Percentiles rank a stretch among this genome's conserved stretches.
Evolutionary conservation across 768 basidiomycete genomes (phyloP).

Genomic region (Kwoniella heveanensis): DNA sequence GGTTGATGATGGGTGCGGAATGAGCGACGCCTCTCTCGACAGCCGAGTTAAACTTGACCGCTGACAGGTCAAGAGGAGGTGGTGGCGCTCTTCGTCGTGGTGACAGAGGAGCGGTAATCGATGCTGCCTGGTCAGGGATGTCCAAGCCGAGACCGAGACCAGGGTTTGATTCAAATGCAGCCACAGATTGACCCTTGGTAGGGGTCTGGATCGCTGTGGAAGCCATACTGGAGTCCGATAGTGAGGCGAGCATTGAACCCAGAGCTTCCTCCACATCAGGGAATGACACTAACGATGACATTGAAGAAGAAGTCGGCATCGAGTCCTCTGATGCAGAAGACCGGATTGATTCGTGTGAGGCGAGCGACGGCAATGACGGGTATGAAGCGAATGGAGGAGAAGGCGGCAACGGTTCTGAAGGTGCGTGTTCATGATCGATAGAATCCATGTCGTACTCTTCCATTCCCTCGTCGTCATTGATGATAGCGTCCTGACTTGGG

Average conservation of each 20-base stretch:
- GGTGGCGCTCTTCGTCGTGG: conserved; percentile 21
- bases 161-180: background rate
- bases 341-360: conserved; percentile 24
- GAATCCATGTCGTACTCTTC: conserved; percentile 5
- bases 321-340: conserved; percentile 31
- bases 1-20: conserved; percentile 38
- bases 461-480: conserved; percentile 6
- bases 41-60: background rate
- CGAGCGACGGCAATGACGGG: conserved; percentile 44
- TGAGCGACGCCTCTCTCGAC: background rate
- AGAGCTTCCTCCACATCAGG: conserved; percentile 49
- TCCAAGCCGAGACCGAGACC: conserved; percentile 46
- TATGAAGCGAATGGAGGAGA: conserved; percentile 49
- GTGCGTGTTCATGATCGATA: conserved; percentile 16
- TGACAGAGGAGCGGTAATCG: conserved; percentile 39
- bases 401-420: conserved; percentile 31
- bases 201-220: conserved; percentile 12
- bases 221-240: conserved; percentile 34
- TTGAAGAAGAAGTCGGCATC: conserved; percentile 33
- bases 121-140: conserved; percentile 22
- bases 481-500: background rate
- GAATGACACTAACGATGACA: conserved; percentile 43
- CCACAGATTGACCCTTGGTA: conserved; percentile 10
- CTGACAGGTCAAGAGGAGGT: conserved; percentile 36
- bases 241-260: conserved; percentile 49